Evolutionary conservation across 2,329 filamentous ascomycete genomes (phyloP).

Genomic region (Fusarium sp.): DNA sequence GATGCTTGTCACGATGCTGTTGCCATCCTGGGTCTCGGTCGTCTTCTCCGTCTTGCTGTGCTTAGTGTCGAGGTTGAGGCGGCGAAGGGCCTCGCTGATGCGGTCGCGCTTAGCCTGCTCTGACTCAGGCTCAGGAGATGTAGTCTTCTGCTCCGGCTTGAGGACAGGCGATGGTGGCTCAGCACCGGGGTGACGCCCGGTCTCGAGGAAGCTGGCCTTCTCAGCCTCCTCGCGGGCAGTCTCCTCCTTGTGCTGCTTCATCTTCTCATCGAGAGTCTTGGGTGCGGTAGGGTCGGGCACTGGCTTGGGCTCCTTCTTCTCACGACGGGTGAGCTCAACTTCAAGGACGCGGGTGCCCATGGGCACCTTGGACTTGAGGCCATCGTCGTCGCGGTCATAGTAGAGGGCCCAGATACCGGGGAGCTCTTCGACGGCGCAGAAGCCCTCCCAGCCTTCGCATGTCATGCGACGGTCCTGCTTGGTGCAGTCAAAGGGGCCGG

Average conservation of each 20-base stretch:
- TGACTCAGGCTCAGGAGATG: constrained; percentile 16
- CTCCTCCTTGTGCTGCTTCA: constrained; percentile 45
- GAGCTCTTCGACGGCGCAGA: constrained; percentile 59
- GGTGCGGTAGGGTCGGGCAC: constrained; percentile 29
- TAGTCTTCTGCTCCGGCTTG: constrained; percentile 12
- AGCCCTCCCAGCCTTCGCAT: constrained; percentile 62
- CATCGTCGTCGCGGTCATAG: constrained; percentile 61
- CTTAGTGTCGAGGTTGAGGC: constrained; percentile 28
- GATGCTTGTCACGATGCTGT: constrained; percentile 35
- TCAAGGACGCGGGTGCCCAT: constrained; percentile 64
- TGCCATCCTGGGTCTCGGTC: constrained; percentile 13
- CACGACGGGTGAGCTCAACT: constrained; percentile 64
- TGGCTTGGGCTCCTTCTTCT: constrained; percentile 53
- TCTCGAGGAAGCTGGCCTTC: constrained; percentile 33
- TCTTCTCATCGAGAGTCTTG: constrained; percentile 45
- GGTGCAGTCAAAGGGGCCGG: constrained; percentile 64
- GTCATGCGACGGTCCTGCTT: constrained; percentile 63
- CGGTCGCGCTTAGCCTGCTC: constrained; percentile 32
- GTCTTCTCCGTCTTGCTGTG: constrained; percentile 19
- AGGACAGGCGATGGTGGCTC: constrained; percentile 16
- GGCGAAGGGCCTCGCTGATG: constrained; percentile 36
- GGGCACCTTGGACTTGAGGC: constrained; percentile 57
- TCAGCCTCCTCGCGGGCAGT: constrained; percentile 38
- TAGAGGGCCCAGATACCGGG: constrained; percentile 59
- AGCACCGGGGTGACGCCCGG: constrained; percentile 30